Evolutionary conservation across 192 early-diverging fungal species (phyloP), one percentile per base, ranked within the genome.

Genomic region (Oehlia diaphana): DNA sequence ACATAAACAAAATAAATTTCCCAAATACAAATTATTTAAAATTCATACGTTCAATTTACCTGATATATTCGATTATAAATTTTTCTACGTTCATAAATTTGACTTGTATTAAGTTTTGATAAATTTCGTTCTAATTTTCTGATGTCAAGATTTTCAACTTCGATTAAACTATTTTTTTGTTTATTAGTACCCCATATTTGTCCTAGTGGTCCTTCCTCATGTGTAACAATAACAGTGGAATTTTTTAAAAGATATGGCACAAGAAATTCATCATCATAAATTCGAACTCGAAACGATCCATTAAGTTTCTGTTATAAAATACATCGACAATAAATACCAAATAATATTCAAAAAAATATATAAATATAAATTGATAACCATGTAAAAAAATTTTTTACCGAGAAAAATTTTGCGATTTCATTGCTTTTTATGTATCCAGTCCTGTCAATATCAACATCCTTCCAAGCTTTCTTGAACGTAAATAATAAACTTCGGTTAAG

Each of bases 381-480:
- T 37, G 78, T 13, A 70, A 76, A 4, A 78, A 37, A 68, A 49
- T 76, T 76, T 66, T 79, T 84, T 84, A 88, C 89, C 72, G 82
- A 82, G 82, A 88, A 86, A 33, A 90, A 89, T n/a, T 76, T 77
- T 37, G 85, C 75, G n/a, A 86, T 81, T 49, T 90, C 83, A 42
- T 87, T 79, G 42, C 83, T 72, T 58, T 83, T 83, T 19, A 90
- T 86, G 77, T 83, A 89, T 0, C 89, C 89, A 7, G 84, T 86
- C 53, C 84, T 77, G 16, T 87, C 81, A 5, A 67, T 53, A 69
- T 90, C 89, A 3, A 89, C 61, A 21, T 73, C 83, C 35, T 82
- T 81, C 89, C 89, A 90, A 33, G 83, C 83, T 50, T 84, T 86
- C 63, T 90, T 90, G 72, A 84, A 90, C 64, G 82, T 84, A 77